A percentile compares a stretch with the other conserved stretches of the same genome.
These are phyloP conservation scores for Colletotrichum simmondsii DNA, from an alignment of 2,329 filamentous ascomycete genomes.

Conservation along the genomic window DNA sequence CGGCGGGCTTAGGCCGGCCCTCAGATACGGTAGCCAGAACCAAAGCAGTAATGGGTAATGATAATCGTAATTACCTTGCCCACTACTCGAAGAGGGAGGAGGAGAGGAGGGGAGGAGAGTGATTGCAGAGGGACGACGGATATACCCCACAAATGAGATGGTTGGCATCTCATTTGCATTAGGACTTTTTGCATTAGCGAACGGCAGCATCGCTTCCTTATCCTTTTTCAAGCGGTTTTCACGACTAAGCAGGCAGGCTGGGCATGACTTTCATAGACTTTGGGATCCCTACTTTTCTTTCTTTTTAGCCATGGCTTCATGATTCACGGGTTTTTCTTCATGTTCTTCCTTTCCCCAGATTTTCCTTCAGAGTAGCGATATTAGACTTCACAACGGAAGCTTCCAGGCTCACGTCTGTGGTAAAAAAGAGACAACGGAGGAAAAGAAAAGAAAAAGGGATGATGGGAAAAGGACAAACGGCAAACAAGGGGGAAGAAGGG, in stretches of 20 bases:
- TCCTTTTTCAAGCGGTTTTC: background rate
- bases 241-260: background rate
- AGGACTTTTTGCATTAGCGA: constrained; percentile 32
- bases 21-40: background rate
- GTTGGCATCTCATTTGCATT: background rate
- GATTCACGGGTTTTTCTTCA: background rate
- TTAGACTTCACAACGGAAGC: background rate
- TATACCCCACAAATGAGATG: constrained; percentile 23
- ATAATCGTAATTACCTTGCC: constrained; percentile 4
- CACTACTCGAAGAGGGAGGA: constrained; percentile 10
- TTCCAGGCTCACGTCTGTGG: background rate
- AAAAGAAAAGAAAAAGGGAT: background rate
- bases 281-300: background rate
- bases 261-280: background rate
- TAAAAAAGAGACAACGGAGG: no score
- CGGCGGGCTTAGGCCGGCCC: background rate
- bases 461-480: background rate
- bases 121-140: constrained; percentile 8
- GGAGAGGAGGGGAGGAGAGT: background rate
- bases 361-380: background rate
- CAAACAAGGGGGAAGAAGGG: background rate
- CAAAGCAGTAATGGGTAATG: constrained; percentile 29
- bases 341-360: background rate
- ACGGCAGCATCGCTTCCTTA: constrained; percentile 16
- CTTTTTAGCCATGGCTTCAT: background rate